These are phyloP conservation scores for Solanum dulcamara DNA, from an alignment of 257 asterid species.

Conservation along the genomic window DNA sequence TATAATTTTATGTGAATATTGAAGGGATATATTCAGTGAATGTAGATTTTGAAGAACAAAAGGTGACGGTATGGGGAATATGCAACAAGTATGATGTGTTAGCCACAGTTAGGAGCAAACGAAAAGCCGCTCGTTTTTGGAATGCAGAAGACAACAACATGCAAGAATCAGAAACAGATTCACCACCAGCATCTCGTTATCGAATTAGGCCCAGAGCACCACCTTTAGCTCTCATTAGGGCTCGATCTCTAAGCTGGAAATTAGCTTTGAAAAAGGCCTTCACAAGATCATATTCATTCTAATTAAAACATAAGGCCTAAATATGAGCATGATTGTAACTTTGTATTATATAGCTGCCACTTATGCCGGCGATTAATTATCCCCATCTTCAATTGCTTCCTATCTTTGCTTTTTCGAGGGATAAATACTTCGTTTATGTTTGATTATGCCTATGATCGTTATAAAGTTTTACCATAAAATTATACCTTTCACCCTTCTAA, in stretches of 20 bases:
- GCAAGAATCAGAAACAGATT: background rate
- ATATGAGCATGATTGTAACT: background rate
- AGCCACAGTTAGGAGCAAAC: constrained; percentile 29
- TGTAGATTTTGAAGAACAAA: constrained; percentile 46
- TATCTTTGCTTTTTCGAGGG: background rate
- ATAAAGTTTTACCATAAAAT: background rate
- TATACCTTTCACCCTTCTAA: no score
- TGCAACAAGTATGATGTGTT: constrained; percentile 63
- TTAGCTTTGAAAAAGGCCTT: constrained; percentile 41
- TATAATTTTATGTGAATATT: background rate
- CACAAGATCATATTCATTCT: constrained; percentile 47
- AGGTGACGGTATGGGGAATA: constrained; percentile 86
- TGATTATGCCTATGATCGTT: background rate
- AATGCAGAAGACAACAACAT: constrained; percentile 23
- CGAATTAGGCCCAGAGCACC: constrained; percentile 4
- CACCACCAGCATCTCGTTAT: constrained; percentile 6
- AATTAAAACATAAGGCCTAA: background rate
- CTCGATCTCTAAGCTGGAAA: constrained; percentile 39
- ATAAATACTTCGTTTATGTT: background rate
- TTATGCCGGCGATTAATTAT: background rate
- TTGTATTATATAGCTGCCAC: background rate
- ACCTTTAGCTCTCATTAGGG: constrained; percentile 33
- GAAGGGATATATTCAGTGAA: constrained; percentile 68
- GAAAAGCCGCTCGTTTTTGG: constrained; percentile 72
- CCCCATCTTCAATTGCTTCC: no score